Conservation (phyloP, 129 eudicot genomes). For the Calendula officinalis region DNA sequence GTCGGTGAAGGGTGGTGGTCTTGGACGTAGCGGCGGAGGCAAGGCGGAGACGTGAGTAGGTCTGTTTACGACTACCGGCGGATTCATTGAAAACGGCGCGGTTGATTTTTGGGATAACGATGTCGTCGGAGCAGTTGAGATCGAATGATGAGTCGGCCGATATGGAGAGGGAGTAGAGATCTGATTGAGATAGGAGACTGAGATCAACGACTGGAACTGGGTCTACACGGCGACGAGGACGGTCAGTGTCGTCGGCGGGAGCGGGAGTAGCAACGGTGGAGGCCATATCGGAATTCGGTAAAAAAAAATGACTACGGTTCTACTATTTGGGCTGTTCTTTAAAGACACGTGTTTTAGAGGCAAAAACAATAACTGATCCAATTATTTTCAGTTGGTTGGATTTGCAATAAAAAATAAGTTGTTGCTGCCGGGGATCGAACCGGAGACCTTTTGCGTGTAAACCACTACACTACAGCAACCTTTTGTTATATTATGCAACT, state of each 20-base stretch:
- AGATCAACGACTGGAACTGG: constrained; percentile 72
- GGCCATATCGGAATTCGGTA: constrained; percentile 36
- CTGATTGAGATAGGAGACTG: constrained; percentile 76
- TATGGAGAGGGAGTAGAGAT: constrained; percentile 65
- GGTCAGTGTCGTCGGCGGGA: constrained; percentile 19
- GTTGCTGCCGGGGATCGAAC: constrained; percentile 39
- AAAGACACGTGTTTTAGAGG: too few species aligned
- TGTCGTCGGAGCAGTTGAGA: constrained; percentile 41
- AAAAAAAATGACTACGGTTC: too few species aligned
- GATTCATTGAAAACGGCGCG: constrained; percentile 89
- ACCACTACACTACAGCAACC: constrained; percentile 42
- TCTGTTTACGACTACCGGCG: constrained; percentile 85
- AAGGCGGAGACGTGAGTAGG: constrained; percentile 85
- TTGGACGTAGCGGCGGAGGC: constrained; percentile 36
- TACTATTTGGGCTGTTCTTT: too few species aligned
- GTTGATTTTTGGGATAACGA: constrained; percentile 82
- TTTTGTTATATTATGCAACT: too few species aligned
- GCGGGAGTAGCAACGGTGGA: constrained; percentile 12
- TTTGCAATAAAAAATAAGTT: too few species aligned
- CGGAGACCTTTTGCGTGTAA: constrained; percentile 44
- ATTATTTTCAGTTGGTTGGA: too few species aligned
- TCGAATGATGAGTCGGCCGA: constrained; percentile 42
- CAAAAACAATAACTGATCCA: too few species aligned
- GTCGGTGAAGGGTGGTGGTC: constrained; percentile 43
- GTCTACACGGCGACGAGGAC: constrained; percentile 28